A percentile compares a stretch with the other conserved stretches of the same genome.
These are phyloP conservation scores for Penicillium steckii DNA, from an alignment of 495 filamentous ascomycete species.

Conservation along the genomic window DNA sequence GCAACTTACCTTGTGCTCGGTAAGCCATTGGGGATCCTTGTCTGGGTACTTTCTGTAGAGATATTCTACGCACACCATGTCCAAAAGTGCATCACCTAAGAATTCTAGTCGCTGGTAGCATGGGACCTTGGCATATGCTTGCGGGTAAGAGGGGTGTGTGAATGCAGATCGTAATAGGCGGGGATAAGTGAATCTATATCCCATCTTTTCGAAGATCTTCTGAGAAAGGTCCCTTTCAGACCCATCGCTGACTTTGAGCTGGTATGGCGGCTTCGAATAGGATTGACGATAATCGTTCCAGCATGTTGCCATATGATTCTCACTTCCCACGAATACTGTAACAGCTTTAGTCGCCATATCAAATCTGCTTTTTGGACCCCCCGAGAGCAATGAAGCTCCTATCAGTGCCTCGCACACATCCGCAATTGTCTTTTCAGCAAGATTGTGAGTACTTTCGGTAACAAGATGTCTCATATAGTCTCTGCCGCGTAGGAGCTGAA, in stretches of 20 bases:
- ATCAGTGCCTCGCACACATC: slow-evolving; percentile 97
- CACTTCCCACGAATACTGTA: slow-evolving; percentile 65
- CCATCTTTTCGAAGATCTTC: slow-evolving; percentile 63
- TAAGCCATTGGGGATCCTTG: slow-evolving; percentile 93
- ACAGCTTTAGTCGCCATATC: slow-evolving; percentile 85
- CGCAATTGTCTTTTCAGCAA: slow-evolving; percentile 91
- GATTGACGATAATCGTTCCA: slow-evolving; percentile 71
- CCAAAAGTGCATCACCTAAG: slow-evolving; percentile 84
- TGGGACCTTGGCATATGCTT: slow-evolving; percentile 71
- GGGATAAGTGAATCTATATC: slow-evolving; percentile 80
- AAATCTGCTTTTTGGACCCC: slow-evolving; percentile 55
- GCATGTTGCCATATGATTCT: slow-evolving; percentile 62
- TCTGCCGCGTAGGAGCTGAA: slow-evolving; percentile 62
- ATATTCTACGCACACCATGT: slow-evolving; percentile 81
- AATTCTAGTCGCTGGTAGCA: slow-evolving; percentile 94
- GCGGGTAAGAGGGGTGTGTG: slow-evolving; percentile 79
- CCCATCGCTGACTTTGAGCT: slow-evolving; percentile 48
- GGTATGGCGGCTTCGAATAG: slow-evolving; percentile 74
- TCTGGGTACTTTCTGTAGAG: slow-evolving; percentile 74
- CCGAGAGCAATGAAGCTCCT: slow-evolving; percentile 77
- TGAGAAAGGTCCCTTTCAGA: slow-evolving; percentile 62
- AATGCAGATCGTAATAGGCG: slow-evolving; percentile 81
- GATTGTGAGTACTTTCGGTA: slow-evolving; percentile 56
- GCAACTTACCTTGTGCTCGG: slow-evolving; percentile 77
- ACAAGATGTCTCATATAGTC: slow-evolving; percentile 52